A percentile compares a stretch with the other conserved stretches of the same genome.
Conservation (phyloP, 2,329 filamentous ascomycete species). For the Ceratocystis harringtonii region DNA sequence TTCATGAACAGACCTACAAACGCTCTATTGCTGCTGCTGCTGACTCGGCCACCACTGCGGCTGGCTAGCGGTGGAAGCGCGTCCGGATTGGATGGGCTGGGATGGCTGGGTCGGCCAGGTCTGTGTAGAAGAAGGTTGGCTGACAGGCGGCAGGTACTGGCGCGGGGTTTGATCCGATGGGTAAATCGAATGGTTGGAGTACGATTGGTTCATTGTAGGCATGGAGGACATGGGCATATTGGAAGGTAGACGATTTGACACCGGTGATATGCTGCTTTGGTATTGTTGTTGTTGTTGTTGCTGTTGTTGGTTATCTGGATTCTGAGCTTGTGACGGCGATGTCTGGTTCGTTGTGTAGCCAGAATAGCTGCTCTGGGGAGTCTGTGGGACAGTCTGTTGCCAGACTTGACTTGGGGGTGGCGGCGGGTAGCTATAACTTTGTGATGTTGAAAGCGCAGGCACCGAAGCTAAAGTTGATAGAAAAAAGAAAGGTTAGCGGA, state of each 20-base stretch:
- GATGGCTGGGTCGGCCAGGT: conserved; percentile 47
- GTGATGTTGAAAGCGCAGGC: conserved; percentile 35
- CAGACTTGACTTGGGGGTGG: conserved; percentile 41
- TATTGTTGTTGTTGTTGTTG: background rate
- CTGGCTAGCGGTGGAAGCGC: background rate
- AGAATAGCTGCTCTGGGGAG: conserved; percentile 40
- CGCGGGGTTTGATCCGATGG: conserved; percentile 47
- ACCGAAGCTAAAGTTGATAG: conserved; percentile 39
- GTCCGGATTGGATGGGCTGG: conserved; percentile 27
- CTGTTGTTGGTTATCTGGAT: background rate
- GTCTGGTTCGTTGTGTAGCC: conserved; percentile 39
- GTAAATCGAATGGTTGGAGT: conserved; percentile 44
- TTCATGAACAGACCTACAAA: no score
- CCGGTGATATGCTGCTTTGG: background rate
- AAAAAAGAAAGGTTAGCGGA: conserved; percentile 38
- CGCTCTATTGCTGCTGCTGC: conserved; percentile 20
- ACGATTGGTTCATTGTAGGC: conserved; percentile 44
- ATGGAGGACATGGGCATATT: conserved; percentile 49
- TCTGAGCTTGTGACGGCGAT: background rate
- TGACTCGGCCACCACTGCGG: conserved; percentile 42
- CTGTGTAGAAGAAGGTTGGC: conserved; percentile 35
- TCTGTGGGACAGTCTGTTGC: conserved; percentile 47
- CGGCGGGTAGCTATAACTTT: conserved; percentile 47
- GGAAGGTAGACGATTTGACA: conserved; percentile 35
- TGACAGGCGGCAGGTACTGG: conserved; percentile 52